Base-by-base conservation (phyloP, 768 basidiomycete species). In the Russula dissimulans region DNA sequence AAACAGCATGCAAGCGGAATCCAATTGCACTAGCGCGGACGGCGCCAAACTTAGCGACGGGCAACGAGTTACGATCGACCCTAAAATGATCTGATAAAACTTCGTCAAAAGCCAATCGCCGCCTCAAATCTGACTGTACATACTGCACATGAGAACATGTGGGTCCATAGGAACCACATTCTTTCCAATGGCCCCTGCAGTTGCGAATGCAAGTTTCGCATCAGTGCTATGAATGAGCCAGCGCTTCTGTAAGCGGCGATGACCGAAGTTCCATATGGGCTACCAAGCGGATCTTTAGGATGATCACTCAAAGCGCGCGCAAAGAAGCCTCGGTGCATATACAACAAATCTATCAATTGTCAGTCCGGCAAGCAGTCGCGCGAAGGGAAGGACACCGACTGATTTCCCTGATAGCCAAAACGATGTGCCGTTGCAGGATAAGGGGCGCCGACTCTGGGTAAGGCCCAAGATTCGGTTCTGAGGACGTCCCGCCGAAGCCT, bases 1-100 rank as follows among this genome's bases (percentile, higher is more conserved):
- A 66, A 88, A 87, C 34, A 88, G 76, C 57, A 87, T 83, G 65
- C 85, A 87, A 6, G 86, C 86, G 0, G 87, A 87, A 68, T 88
- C 85, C 32, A 89, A 73, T 66, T 89, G 87, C 8, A 81, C 78
- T 9, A 89, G 77, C 4, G 86, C 87, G 26, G 86, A 88, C 17
- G 85, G 84, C 22, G 86, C 87, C 61, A 89, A 71, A 65, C 85
- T 86, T 81, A 88, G 86, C 17, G 87, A 88, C 11, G 87, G 86
- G 71, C 86, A 88, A 53, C 86, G 78, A 17, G 87, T 89, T 11
- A 88, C 86, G 39, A 89, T 86, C 22, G 86, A 85, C 39, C 86
- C 86, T 49, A 89, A 72, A 53, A 89, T 76, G 63, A 89, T 87
- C 84, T 84, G 12, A 31, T 56, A 29, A 3, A 66, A 52, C n/a